Conservation (phyloP, 106 monocot species). For the Hemerocallis citrina region DNA sequence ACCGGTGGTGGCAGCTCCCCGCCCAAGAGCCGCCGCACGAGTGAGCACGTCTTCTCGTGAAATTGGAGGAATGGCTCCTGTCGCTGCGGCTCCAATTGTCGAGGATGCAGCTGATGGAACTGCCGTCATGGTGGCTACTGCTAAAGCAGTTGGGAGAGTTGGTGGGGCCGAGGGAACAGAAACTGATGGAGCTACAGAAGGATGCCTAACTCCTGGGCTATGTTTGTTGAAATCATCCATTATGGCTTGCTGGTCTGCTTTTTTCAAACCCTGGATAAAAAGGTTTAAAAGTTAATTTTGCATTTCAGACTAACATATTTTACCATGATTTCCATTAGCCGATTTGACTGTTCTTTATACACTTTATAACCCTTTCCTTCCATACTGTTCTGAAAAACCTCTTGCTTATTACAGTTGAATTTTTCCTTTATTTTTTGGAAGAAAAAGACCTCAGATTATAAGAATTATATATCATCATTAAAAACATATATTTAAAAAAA, state of each 20-base stretch:
- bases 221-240: constrained; percentile 94
- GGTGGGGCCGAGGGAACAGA: constrained; percentile 18
- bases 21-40: constrained; percentile 95
- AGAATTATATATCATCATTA: too few species aligned
- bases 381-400: too few species aligned
- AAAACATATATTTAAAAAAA: too few species aligned
- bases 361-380: too few species aligned
- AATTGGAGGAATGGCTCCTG: constrained; percentile 16
- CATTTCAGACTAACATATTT: too few species aligned
- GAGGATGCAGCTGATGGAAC: constrained; percentile 1
- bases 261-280: constrained; percentile 66
- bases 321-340: too few species aligned
- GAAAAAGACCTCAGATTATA: too few species aligned
- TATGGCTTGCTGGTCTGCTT: constrained; percentile 81
- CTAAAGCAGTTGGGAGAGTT: constrained; percentile 9
- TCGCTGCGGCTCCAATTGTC: background rate
- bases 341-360: too few species aligned
- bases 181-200: constrained; percentile 9
- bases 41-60: constrained; percentile 94
- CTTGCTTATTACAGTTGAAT: too few species aligned
- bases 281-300: background rate
- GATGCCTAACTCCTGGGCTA: constrained; percentile 4
- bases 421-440: too few species aligned
- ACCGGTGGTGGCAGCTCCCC: constrained; percentile 97
- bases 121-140: constrained; percentile 6